Percentiles rank a stretch among this genome's conserved stretches.
Evolutionary conservation across 2,329 filamentous ascomycete species (phyloP).

Genomic region (Botrytis fragariae): DNA sequence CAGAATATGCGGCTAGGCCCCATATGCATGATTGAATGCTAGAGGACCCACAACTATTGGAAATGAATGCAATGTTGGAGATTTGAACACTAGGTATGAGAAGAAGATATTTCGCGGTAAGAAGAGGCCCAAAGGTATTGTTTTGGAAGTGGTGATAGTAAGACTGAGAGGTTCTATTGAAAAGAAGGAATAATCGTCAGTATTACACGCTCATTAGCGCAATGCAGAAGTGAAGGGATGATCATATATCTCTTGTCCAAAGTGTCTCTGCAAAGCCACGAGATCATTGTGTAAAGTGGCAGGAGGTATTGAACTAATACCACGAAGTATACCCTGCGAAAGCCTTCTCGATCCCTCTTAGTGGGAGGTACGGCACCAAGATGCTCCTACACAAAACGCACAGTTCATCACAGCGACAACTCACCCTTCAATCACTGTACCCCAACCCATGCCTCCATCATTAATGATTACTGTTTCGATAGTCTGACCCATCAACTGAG

Average conservation of each 20-base stretch:
- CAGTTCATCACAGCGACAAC: neutral
- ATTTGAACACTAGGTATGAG: constrained; percentile 25
- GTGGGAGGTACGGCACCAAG: neutral
- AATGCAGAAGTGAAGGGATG: no score
- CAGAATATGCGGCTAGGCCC: constrained; percentile 55
- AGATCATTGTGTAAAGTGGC: neutral
- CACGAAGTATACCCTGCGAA: neutral
- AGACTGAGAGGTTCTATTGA: constrained; percentile 48
- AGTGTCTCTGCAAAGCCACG: neutral
- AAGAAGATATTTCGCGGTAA: constrained; percentile 53
- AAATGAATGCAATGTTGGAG: constrained; percentile 53
- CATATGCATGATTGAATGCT: constrained; percentile 55
- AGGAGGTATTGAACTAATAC: neutral
- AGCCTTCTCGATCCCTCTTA: neutral
- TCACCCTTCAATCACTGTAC: constrained; percentile 7
- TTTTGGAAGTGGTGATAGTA: constrained; percentile 56
- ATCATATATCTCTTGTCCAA: no score
- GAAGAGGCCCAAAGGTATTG: constrained; percentile 58
- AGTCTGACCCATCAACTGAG: constrained; percentile 25
- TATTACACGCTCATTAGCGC: neutral
- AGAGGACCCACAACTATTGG: constrained; percentile 54
- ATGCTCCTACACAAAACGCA: neutral
- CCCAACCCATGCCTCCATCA: constrained; percentile 6
- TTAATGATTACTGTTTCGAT: constrained; percentile 2
- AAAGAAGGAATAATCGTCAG: neutral